These are phyloP conservation scores for Penicillium sp. DNA, from an alignment of 2,329 filamentous ascomycete genomes.

Conservation along the genomic window DNA sequence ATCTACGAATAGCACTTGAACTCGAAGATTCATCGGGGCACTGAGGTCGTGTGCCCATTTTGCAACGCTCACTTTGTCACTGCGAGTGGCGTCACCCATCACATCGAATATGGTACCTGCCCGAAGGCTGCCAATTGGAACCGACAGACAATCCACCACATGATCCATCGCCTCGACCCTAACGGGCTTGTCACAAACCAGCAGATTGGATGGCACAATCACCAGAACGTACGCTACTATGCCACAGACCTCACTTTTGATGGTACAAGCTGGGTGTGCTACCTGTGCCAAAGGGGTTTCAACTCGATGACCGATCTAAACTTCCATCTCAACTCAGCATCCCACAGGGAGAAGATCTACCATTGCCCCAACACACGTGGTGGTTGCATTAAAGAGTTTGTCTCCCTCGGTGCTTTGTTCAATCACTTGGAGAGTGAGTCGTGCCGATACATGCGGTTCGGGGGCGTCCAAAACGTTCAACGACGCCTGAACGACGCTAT, in stretches of 20 bases:
- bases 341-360: slow-evolving; percentile 41
- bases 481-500: not conserved
- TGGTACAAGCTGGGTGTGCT: slow-evolving; percentile 50
- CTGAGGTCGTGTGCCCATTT: slow-evolving; percentile 53
- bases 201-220: slow-evolving; percentile 48
- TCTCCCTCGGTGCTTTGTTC: slow-evolving; percentile 40
- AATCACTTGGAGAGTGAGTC: slow-evolving; percentile 48
- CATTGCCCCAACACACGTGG: slow-evolving; percentile 40
- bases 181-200: slow-evolving; percentile 52
- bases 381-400: slow-evolving; percentile 39
- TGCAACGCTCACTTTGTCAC: slow-evolving; percentile 49
- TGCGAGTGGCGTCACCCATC: slow-evolving; percentile 55
- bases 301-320: slow-evolving; percentile 39
- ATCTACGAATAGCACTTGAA: slow-evolving; percentile 50
- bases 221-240: slow-evolving; percentile 29
- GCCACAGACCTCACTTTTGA: slow-evolving; percentile 49
- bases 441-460: slow-evolving; percentile 42
- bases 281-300: slow-evolving; percentile 53
- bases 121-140: slow-evolving; percentile 46
- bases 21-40: slow-evolving; percentile 50
- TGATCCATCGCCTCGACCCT: slow-evolving; percentile 49
- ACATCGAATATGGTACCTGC: slow-evolving; percentile 54
- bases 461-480: slow-evolving; percentile 33
- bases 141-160: slow-evolving; percentile 49
- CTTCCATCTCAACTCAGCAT: slow-evolving; percentile 54